Base-by-base conservation (phyloP, 371 early-diverging fungal species). In the Ecytonucleospora hepatopenaei region DNA sequence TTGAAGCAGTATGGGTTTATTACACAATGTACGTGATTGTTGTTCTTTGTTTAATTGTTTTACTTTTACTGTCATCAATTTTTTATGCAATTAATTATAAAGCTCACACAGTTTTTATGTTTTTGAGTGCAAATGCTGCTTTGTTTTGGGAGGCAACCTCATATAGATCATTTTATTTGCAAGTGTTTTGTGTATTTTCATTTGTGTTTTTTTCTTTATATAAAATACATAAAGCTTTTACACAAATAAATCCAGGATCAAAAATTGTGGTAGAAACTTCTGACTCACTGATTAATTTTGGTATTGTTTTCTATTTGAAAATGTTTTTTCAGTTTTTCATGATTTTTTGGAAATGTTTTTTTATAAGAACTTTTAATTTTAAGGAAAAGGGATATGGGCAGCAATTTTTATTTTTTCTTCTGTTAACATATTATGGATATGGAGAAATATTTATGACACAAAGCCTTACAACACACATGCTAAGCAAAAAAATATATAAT, bases 101-200 rank as follows among this genome's bases (percentile, higher is more conserved):
- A 19, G 23, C 26, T 19, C 19, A 51, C 19, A 21, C 26, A 5
- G 5, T 15, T 12, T 12, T 51, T 26, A 19, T 19, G 19, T 51
- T 21, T 19, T 21, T 51, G 4, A 4, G 4, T 17, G 53, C 53
- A 15, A 24, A 4, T 8, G 12, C 5, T 51, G 53, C 53, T 8
- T 51, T 51, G 53, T 24, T 51, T 19, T 51, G 26, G 21, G 53
- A 51, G 53, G n/a, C n/a, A n/a, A 8, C 26, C 26, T 51, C 53
- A 51, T 8, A 51, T 26, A 8, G 23, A 4, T 12, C 12, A 4
- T 21, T 51, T 19, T 51, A 51, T 8, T 8, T 51, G 4, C 53
- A 21, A 26, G 15, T 51, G 8, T 12, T 26, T 21, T 8, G 4
- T 17, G 8, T 51, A 19, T 51, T 21, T 26, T 17, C 12, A 51